Base-by-base conservation (phyloP, 192 early-diverging fungal genomes). In the Coemansia sp. region DNA sequence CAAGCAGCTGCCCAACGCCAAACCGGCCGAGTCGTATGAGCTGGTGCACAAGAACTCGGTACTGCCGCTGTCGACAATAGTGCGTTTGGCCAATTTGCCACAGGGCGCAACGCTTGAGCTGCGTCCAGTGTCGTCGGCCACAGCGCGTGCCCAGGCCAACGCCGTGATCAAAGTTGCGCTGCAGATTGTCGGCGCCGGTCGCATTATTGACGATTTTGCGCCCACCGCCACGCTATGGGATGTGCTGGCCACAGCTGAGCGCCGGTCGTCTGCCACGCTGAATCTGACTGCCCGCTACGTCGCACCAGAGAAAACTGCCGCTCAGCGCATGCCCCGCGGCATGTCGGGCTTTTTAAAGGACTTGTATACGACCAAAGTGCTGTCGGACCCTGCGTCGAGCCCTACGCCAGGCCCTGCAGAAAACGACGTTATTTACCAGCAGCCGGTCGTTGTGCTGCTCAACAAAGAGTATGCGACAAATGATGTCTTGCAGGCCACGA, bases 1-100 rank as follows among this genome's bases (percentile, higher is more conserved):
- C 60, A 77, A 82, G 21, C 87, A 87, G 61, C 60, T 80, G 49
- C 83, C 84, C 12, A 68, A 76, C n/a, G 62, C 88, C 64, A 4
- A 70, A 76, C 29, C 82, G 84, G 6, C 32, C 19, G 87, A 88
- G 54, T 66, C 56, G 5, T 90, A 85, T 51, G 79, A 75, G 3
- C 81, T 93, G 35, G 83, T 84, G 75, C 87, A 89, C 63, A 86
- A 88, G 41, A 84, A 84, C 62, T 86, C 83, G 45, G 63, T 69
- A 15, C 80, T 95, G 27, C 88, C 92, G 73, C 82, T 90, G 19
- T 85, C 91, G 5, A 76, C 91, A 9, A 82, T 88, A 1, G 81
- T 94, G 15, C 87, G 92, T 35, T 90, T 93, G 75, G 90, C 91
- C 29, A 93, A 92, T 66, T 73, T 95, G 32, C 88, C 92, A 3